Percentiles rank a stretch among this genome's conserved stretches.
These are phyloP conservation scores for Amborella trichopoda DNA, from an alignment of 164 flowering plant genomes.

Conservation along the genomic window DNA sequence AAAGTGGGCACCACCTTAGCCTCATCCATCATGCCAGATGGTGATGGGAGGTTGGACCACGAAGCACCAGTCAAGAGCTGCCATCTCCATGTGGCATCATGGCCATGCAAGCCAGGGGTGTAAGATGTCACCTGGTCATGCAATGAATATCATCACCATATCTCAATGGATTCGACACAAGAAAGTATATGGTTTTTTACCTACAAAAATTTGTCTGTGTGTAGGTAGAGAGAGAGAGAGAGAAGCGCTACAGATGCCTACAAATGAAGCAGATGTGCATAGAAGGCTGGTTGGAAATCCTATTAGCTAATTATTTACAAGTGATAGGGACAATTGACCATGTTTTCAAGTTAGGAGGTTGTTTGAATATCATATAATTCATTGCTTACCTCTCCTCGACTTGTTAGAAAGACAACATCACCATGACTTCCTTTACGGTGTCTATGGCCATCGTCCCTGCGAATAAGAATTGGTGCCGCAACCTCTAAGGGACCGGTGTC, in stretches of 20 bases:
- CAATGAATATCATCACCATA: too few relatives aligned
- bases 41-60: conserved; percentile 95
- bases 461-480: conserved; percentile 84
- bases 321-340: too few relatives aligned
- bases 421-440: conserved; percentile 96
- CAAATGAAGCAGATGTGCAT: too few relatives aligned
- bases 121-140: conserved; percentile 79
- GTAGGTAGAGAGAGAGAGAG: too few relatives aligned
- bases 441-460: conserved; percentile 72
- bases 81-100: conserved; percentile 93
- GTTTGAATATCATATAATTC: too few relatives aligned
- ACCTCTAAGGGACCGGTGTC: conserved; percentile 74
- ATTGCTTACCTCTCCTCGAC: conserved; percentile 83
- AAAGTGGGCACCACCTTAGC: conserved; percentile 66
- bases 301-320: too few relatives aligned
- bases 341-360: too few relatives aligned
- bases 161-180: too few relatives aligned
- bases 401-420: conserved; percentile 87
- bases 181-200: too few relatives aligned
- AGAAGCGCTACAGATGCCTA: too few relatives aligned
- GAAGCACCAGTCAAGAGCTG: conserved; percentile 80
- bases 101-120: conserved; percentile 79
- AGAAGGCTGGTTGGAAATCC: too few relatives aligned
- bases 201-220: too few relatives aligned
- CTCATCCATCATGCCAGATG: conserved; percentile 65